A percentile compares a stretch with the other conserved stretches of the same genome.
These are phyloP conservation scores for Phaffomyces antillensis DNA, from an alignment of 805 yeast species.

Conservation along the genomic window DNA sequence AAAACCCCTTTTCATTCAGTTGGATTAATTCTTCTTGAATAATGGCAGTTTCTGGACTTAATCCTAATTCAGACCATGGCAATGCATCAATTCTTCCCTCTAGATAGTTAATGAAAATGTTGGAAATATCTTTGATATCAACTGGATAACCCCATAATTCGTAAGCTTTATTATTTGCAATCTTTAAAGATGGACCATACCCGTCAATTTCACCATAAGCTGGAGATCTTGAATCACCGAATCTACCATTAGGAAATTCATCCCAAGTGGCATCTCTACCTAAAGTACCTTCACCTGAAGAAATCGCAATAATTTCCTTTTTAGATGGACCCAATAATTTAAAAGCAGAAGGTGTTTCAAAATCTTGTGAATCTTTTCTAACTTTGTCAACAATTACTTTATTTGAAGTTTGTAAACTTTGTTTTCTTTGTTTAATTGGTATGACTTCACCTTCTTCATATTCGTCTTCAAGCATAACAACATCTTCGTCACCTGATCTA, in stretches of 20 bases:
- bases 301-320: slow-evolving; percentile 63
- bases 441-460: slow-evolving; percentile 2
- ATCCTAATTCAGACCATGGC: slow-evolving; percentile 89
- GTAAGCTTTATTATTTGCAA: slow-evolving; percentile 57
- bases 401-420: slow-evolving; percentile 32
- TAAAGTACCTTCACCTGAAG: slow-evolving; percentile 74
- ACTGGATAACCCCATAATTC: slow-evolving; percentile 79
- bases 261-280: slow-evolving; percentile 96
- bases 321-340: slow-evolving; percentile 32
- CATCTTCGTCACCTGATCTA: slow-evolving; percentile 33
- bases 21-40: slow-evolving; percentile 87
- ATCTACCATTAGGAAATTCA: slow-evolving; percentile 93
- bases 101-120: slow-evolving; percentile 64
- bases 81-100: slow-evolving; percentile 67
- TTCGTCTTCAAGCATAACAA: slow-evolving; percentile 24
- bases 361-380: slow-evolving; percentile 20
- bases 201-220: slow-evolving; percentile 98
- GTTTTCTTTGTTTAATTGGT: slow-evolving; percentile 6
- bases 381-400: slow-evolving; percentile 29
- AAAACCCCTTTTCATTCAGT: slow-evolving; percentile 64
- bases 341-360: slow-evolving; percentile 17
- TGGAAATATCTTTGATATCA: slow-evolving; percentile 49
- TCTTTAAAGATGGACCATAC: slow-evolving; percentile 86
- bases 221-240: slow-evolving; percentile 91
- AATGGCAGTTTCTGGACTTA: slow-evolving; percentile 83